Percentiles rank a stretch among this genome's conserved stretches.
Conservation (phyloP, 2,329 filamentous ascomycete genomes). For the Talaromyces sp. region DNA sequence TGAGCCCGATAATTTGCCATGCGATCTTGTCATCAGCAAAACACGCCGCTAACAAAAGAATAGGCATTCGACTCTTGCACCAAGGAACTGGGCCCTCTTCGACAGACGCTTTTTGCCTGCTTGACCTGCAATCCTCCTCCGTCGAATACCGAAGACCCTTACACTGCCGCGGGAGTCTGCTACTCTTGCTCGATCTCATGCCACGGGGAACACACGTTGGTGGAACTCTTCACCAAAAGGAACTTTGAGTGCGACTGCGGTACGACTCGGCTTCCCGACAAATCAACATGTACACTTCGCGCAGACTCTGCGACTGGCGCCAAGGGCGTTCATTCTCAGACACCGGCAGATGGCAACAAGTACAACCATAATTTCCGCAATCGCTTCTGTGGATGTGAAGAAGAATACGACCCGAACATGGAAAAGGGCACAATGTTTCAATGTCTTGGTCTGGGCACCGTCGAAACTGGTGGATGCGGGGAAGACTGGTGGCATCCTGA, state of each 20-base stretch:
- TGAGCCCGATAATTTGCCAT: slow-evolving; percentile 39
- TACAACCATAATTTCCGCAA: slow-evolving; percentile 98
- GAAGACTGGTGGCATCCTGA: slow-evolving; percentile 98
- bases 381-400: slow-evolving; percentile 81
- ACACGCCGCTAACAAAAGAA: background rate
- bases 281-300: slow-evolving; percentile 70
- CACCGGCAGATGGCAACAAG: slow-evolving; percentile 64
- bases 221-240: slow-evolving; percentile 93
- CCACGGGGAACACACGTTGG: slow-evolving; percentile 89
- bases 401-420: slow-evolving; percentile 80
- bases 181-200: slow-evolving; percentile 96
- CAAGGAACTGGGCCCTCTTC: slow-evolving; percentile 77
- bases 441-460: slow-evolving; percentile 76
- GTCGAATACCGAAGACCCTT: slow-evolving; percentile 54
- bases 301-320: slow-evolving; percentile 66
- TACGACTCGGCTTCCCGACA: slow-evolving; percentile 68
- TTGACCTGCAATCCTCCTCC: slow-evolving; percentile 87
- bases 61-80: slow-evolving; percentile 94
- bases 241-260: slow-evolving; percentile 97
- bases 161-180: slow-evolving; percentile 77
- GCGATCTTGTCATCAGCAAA: background rate
- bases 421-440: slow-evolving; percentile 99
- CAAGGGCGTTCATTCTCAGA: slow-evolving; percentile 75
- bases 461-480: slow-evolving; percentile 80
- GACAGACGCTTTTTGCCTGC: slow-evolving; percentile 87